Percentiles rank a stretch among this genome's conserved stretches.
phyloP scores from a whole-genome alignment of 2,329 filamentous ascomycete genomes.

The Sarocladium brachiariae region DNA sequence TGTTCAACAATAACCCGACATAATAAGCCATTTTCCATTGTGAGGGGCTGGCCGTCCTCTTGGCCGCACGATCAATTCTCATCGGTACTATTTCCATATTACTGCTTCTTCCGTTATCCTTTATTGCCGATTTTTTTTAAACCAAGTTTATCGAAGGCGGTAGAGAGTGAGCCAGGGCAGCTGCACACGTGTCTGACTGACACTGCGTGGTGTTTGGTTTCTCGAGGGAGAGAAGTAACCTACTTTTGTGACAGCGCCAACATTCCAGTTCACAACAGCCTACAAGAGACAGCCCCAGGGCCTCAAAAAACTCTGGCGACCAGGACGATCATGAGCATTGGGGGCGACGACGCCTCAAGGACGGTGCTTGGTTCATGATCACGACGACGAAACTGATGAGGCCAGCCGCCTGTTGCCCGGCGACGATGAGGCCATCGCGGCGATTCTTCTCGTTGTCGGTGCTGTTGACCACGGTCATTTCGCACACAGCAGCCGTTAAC shows the following conservation, averaged over 20 bases:
- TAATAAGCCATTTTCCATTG: background rate
- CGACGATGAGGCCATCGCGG: background rate
- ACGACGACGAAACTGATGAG: background rate
- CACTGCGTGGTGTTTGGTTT: too few species aligned
- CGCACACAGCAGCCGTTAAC: slow-evolving; percentile 28
- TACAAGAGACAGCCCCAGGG: background rate
- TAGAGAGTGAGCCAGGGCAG: too few species aligned
- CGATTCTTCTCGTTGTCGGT: background rate
- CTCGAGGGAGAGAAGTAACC: too few species aligned
- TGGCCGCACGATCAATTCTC: background rate
- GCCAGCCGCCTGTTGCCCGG: background rate
- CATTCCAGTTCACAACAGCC: background rate
- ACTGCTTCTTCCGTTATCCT: background rate
- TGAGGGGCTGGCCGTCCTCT: background rate
- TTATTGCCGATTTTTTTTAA: background rate
- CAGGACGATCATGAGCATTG: slow-evolving; percentile 6
- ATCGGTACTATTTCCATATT: background rate
- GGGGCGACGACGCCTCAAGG: slow-evolving; percentile 1
- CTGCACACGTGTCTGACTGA: too few species aligned
- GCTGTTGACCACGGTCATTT: background rate
- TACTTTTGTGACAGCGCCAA: background rate
- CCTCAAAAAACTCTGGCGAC: background rate
- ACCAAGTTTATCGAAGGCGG: too few species aligned
- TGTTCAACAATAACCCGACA: slow-evolving; percentile 2
- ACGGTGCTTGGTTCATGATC: background rate